A percentile compares a stretch with the other conserved stretches of the same genome.
These are phyloP conservation scores for Erythrobasidium yunnanense DNA, from an alignment of 768 basidiomycete genomes.

Conservation along the genomic window DNA sequence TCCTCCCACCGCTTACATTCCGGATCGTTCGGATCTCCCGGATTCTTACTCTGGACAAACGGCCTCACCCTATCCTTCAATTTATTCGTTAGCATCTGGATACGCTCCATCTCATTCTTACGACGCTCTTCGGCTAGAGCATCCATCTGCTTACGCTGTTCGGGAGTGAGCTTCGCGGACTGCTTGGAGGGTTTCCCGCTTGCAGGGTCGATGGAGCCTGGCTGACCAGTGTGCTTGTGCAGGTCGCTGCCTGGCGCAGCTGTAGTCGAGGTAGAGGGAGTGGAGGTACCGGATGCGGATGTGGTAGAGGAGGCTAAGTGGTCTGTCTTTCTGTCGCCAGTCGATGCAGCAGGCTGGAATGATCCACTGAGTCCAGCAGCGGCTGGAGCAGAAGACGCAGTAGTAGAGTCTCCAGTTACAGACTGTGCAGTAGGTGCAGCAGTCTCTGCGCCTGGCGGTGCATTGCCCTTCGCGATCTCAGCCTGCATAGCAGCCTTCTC, in stretches of 20 bases:
- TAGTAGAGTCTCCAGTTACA: not conserved
- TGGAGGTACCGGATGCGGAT: slow-evolving; percentile 38
- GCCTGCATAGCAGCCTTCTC: slow-evolving; percentile 78
- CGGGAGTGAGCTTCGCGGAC: slow-evolving; percentile 54
- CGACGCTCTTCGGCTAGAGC: slow-evolving; percentile 71
- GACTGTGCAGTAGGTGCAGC: not conserved
- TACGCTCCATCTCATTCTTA: slow-evolving; percentile 66
- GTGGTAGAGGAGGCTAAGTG: too few relatives aligned
- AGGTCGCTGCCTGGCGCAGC: slow-evolving; percentile 32
- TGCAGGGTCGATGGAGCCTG: slow-evolving; percentile 27
- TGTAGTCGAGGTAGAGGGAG: slow-evolving; percentile 29
- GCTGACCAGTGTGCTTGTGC: slow-evolving; percentile 11
- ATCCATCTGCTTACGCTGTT: slow-evolving; percentile 72
- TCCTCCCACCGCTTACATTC: slow-evolving; percentile 71
- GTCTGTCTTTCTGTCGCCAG: too few relatives aligned
- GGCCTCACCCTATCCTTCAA: slow-evolving; percentile 74
- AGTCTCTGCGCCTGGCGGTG: not conserved
- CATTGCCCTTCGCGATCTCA: slow-evolving; percentile 35
- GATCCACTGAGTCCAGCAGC: too few relatives aligned
- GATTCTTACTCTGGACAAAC: slow-evolving; percentile 62
- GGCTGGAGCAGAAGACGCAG: too few relatives aligned
- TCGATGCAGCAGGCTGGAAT: too few relatives aligned
- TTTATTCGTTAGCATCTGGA: slow-evolving; percentile 63
- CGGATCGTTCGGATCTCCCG: slow-evolving; percentile 51
- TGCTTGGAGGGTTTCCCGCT: slow-evolving; percentile 40